Evolutionary conservation across 1,139 yeast species (phyloP).

Genomic region (Geotrichum aggregatum): DNA sequence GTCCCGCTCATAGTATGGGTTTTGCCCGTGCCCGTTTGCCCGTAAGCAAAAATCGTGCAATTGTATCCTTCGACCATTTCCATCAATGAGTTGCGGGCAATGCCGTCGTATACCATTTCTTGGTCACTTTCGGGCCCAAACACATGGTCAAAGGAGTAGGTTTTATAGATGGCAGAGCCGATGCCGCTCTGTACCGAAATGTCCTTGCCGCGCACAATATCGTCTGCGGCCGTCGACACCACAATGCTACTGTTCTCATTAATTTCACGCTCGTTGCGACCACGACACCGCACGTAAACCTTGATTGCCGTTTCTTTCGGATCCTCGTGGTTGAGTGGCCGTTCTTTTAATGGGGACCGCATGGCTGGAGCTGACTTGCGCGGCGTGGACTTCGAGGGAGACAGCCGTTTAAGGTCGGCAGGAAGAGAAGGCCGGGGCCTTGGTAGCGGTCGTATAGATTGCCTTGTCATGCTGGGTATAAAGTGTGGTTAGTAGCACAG

Average conservation of each 20-base stretch:
- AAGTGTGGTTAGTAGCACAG: too few relatives aligned
- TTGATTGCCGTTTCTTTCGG: constrained; percentile 43
- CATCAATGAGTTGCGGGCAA: constrained; percentile 54
- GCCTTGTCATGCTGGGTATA: background rate
- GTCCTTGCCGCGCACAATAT: constrained; percentile 43
- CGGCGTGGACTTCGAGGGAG: constrained; percentile 1
- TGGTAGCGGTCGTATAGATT: background rate
- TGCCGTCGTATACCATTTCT: constrained; percentile 52
- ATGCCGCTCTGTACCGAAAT: constrained; percentile 46
- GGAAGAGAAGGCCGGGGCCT: constrained; percentile 8
- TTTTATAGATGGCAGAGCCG: constrained; percentile 38
- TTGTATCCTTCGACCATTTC: constrained; percentile 54
- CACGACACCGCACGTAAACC: constrained; percentile 87
- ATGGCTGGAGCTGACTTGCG: constrained; percentile 1
- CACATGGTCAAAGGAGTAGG: constrained; percentile 65
- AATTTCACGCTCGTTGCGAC: constrained; percentile 68
- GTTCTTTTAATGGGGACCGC: constrained; percentile 13
- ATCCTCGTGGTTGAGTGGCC: constrained; percentile 4
- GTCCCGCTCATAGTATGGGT: constrained; percentile 58
- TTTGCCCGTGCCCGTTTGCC: constrained; percentile 88
- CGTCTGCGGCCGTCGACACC: constrained; percentile 39
- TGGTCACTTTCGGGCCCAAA: constrained; percentile 76
- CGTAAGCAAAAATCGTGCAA: constrained; percentile 80
- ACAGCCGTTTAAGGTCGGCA: background rate
- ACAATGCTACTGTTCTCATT: constrained; percentile 69